phyloP scores from a whole-genome alignment of 345 rosid species.

The Heritiera littoralis region DNA sequence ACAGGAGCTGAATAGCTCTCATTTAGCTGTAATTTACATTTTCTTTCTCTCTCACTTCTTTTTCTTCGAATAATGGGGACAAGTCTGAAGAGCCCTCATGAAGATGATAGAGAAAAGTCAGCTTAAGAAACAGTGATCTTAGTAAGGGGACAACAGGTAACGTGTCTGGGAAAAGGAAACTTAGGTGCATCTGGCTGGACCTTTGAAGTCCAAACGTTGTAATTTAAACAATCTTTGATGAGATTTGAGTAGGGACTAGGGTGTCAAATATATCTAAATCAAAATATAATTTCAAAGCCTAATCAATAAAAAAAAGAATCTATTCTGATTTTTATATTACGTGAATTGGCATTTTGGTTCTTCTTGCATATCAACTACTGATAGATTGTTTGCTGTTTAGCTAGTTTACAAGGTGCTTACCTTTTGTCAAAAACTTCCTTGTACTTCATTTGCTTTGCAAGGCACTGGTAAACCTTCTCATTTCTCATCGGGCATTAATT shows the following conservation, averaged over 20 bases:
- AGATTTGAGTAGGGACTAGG: background rate
- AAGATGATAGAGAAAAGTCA: background rate
- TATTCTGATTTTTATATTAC: background rate
- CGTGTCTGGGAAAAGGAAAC: background rate
- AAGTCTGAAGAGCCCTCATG: background rate
- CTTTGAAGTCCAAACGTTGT: background rate
- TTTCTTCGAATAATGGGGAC: background rate
- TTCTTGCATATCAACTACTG: background rate
- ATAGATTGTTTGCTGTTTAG: background rate
- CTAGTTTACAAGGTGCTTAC: background rate
- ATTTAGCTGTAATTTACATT: background rate
- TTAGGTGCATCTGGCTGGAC: background rate
- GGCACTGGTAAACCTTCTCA: no score
- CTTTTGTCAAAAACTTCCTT: no score
- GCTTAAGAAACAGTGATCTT: background rate
- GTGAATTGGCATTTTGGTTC: background rate
- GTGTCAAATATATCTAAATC: background rate
- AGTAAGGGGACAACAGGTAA: background rate
- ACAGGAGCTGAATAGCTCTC: constrained; percentile 48
- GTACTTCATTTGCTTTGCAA: no score
- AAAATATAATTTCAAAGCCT: background rate
- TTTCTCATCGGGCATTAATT: no score
- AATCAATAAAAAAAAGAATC: background rate
- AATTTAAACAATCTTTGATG: background rate
- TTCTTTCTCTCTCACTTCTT: background rate